These are phyloP conservation scores for Allantophomopsis cytisporea DNA, from an alignment of 2,329 filamentous ascomycete species.

Conservation along the genomic window DNA sequence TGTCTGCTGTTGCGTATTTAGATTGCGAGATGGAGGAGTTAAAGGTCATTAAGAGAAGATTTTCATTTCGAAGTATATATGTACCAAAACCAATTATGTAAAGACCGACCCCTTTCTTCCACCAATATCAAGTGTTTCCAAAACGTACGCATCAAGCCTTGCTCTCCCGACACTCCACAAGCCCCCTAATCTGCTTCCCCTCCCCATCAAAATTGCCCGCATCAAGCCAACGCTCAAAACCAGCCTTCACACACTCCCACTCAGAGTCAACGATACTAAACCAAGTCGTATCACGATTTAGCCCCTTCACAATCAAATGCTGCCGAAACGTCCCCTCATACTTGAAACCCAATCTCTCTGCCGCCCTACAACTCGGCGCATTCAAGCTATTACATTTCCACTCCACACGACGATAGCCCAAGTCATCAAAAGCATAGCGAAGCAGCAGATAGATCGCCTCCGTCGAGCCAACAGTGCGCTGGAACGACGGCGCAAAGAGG, in stretches of 20 bases:
- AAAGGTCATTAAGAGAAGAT: no score
- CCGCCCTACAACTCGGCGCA: constrained; percentile 35
- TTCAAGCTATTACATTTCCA: constrained; percentile 53
- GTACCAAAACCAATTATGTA: no score
- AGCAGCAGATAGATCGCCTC: constrained; percentile 44
- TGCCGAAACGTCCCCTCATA: constrained; percentile 47
- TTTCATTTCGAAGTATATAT: no score
- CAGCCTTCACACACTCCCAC: constrained; percentile 33
- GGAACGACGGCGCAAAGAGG: constrained; percentile 32
- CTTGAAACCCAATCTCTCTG: constrained; percentile 40
- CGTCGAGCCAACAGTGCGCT: constrained; percentile 39
- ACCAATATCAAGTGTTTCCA: no score
- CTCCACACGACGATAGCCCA: constrained; percentile 43
- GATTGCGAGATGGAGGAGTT: no score
- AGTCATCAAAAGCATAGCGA: constrained; percentile 33
- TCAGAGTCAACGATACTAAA: constrained; percentile 43
- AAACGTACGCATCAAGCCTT: no score
- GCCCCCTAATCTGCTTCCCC: constrained; percentile 30
- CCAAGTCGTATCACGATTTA: constrained; percentile 45
- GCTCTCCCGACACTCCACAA: constrained; percentile 14
- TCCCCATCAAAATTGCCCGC: constrained; percentile 38
- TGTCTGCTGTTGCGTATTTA: no score
- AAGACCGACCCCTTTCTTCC: no score
- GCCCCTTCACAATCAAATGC: constrained; percentile 44
- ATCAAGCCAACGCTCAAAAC: constrained; percentile 38